phyloP scores from a whole-genome alignment of 305 asterid species.

The Solanum aculeatissimum region DNA sequence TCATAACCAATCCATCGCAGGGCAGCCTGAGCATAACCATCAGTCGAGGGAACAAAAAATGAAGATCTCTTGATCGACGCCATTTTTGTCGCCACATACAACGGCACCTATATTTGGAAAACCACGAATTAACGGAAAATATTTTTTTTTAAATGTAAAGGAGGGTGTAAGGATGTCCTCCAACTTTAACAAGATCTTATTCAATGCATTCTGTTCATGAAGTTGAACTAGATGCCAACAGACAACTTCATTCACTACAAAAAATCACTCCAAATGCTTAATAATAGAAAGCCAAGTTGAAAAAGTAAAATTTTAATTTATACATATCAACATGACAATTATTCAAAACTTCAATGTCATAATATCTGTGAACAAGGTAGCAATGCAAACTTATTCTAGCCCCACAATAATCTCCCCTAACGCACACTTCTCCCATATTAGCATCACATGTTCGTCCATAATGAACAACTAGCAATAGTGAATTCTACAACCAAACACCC shows the following conservation, averaged over 20 bases:
- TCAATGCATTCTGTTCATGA: not conserved
- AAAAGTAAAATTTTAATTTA: not conserved
- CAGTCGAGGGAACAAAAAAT: constrained; percentile 84
- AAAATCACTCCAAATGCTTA: not conserved
- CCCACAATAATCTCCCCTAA: not conserved
- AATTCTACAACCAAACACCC: not conserved
- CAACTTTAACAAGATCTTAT: not conserved
- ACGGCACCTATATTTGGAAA: constrained; percentile 54
- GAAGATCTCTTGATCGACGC: constrained; percentile 85
- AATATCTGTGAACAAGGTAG: no score
- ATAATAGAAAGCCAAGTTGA: not conserved
- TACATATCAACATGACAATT: not conserved
- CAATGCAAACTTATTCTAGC: no score
- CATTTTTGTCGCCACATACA: constrained; percentile 95
- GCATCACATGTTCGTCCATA: not conserved
- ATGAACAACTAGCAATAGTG: not conserved
- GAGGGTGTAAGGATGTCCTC: not conserved
- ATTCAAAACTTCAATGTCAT: not conserved
- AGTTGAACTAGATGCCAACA: not conserved
- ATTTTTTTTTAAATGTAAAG: not conserved
- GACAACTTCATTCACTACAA: not conserved
- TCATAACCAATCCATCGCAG: constrained; percentile 80
- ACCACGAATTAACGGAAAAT: not conserved
- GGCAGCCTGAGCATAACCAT: constrained; percentile 77
- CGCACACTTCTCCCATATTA: not conserved